Evolutionary conservation across 768 basidiomycete species (phyloP).

Genomic region (Russula earlei): DNA sequence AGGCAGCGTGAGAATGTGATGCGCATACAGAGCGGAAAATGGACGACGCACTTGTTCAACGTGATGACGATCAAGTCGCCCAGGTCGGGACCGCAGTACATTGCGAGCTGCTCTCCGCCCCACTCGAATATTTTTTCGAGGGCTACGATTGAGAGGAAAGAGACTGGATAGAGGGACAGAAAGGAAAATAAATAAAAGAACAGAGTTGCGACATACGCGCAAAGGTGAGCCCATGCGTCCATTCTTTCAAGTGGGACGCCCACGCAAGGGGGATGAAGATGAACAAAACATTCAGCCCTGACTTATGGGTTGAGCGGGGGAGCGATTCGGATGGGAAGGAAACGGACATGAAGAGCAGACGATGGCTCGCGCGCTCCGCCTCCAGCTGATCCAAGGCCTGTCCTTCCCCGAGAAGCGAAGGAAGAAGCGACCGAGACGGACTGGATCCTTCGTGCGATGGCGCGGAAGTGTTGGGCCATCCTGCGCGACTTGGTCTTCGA

Average conservation of each 20-base stretch:
- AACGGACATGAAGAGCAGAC: conserved; percentile 12
- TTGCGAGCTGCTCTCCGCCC: conserved; percentile 46
- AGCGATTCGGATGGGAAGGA: background rate
- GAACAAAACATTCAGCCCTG: conserved; percentile 22
- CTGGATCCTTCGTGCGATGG: too few relatives aligned
- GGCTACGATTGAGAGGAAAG: conserved; percentile 56
- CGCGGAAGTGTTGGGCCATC: background rate
- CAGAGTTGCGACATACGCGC: conserved; percentile 16
- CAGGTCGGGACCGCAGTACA: conserved; percentile 46
- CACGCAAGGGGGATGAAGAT: conserved; percentile 25
- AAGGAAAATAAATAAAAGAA: background rate
- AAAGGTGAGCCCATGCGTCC: conserved; percentile 18
- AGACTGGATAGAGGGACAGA: conserved; percentile 32
- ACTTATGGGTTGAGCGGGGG: background rate
- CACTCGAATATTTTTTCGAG: conserved; percentile 60
- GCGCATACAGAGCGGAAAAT: background rate
- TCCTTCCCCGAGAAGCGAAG: conserved; percentile 13
- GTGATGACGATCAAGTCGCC: conserved; percentile 62
- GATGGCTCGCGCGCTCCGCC: conserved; percentile 8
- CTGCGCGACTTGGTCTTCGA: background rate
- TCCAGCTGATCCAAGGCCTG: conserved; percentile 8
- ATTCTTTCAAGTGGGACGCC: conserved; percentile 23
- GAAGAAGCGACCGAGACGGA: background rate
- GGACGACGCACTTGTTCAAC: conserved; percentile 47
- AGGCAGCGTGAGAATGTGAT: background rate